A percentile compares a stretch with the other conserved stretches of the same genome.
These are phyloP conservation scores for Sarocladium strictum DNA, from an alignment of 2,329 filamentous ascomycete genomes.

Conservation along the genomic window DNA sequence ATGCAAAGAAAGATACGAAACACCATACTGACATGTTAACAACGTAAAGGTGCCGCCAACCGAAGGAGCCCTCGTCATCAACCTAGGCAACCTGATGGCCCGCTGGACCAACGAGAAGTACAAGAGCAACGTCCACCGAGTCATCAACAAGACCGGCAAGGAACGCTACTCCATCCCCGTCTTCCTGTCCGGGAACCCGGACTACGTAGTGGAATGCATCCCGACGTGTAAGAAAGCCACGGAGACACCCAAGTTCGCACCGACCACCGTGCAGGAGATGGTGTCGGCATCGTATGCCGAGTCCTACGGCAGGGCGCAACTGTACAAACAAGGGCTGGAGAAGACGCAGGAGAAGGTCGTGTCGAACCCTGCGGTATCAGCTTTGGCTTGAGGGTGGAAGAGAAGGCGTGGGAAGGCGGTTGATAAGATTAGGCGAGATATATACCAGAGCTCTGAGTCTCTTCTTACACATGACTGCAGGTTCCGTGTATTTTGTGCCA, in stretches of 20 bases:
- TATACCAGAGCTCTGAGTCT: too few relatives aligned
- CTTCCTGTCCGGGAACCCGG: constrained; percentile 49
- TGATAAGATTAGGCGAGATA: neutral
- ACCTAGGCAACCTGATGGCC: constrained; percentile 43
- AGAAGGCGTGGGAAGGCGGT: too few relatives aligned
- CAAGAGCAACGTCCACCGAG: constrained; percentile 47
- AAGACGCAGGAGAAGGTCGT: constrained; percentile 8
- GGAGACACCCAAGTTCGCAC: constrained; percentile 22
- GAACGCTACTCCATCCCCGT: constrained; percentile 52
- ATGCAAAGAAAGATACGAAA: neutral
- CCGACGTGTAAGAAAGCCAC: constrained; percentile 21
- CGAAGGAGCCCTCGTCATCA: constrained; percentile 43
- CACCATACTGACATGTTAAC: neutral
- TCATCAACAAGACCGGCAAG: constrained; percentile 43
- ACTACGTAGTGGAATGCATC: constrained; percentile 30
- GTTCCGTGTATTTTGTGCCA: too few relatives aligned
- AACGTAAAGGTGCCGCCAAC: constrained; percentile 30
- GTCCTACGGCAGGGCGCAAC: constrained; percentile 25
- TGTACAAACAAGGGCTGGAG: constrained; percentile 25
- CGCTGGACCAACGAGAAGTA: constrained; percentile 47
- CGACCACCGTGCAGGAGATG: constrained; percentile 25
- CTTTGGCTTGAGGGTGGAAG: neutral
- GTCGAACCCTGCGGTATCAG: neutral
- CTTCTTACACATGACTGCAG: too few relatives aligned
- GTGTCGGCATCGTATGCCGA: constrained; percentile 27